phyloP scores from a whole-genome alignment of 805 yeast genomes.

The Ogataea saltuana region DNA sequence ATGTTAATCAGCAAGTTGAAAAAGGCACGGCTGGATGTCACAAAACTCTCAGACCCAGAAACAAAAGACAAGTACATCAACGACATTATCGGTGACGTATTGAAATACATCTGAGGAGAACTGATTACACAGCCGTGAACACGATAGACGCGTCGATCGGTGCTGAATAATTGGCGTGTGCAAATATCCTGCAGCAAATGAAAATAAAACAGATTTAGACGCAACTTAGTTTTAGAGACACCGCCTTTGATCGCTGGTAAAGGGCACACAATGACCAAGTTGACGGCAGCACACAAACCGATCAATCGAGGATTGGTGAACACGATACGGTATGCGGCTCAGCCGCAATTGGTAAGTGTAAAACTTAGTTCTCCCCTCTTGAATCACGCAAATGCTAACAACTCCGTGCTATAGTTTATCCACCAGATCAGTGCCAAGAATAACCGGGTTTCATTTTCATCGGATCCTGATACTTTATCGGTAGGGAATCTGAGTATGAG shows the following conservation, averaged over 20 bases:
- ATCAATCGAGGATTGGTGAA: slow-evolving; percentile 24
- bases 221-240: neutral
- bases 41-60: slow-evolving; percentile 24
- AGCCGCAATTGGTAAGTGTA: slow-evolving; percentile 33
- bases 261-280: slow-evolving; percentile 3
- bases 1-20: slow-evolving; percentile 37
- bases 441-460: slow-evolving; percentile 32
- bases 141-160: slow-evolving; percentile 1
- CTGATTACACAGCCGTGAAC: neutral
- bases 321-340: slow-evolving; percentile 25
- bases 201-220: neutral
- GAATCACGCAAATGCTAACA: too few relatives aligned
- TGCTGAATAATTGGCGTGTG: neutral
- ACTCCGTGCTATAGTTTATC: slow-evolving; percentile 17
- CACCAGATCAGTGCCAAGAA: slow-evolving; percentile 22
- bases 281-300: slow-evolving; percentile 7
- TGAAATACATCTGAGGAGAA: slow-evolving; percentile 37
- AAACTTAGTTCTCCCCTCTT: too few relatives aligned
- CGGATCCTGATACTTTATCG: slow-evolving; percentile 26
- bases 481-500: slow-evolving; percentile 25
- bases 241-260: neutral
- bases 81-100: slow-evolving; percentile 40
- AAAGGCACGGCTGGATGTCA: slow-evolving; percentile 37
- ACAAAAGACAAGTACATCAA: slow-evolving; percentile 39
- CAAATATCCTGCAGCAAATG: neutral